Evolutionary conservation across 2,329 filamentous ascomycete species (phyloP), one percentile per base, ranked within the genome.

Genomic region (Fusarium cicatricum): DNA sequence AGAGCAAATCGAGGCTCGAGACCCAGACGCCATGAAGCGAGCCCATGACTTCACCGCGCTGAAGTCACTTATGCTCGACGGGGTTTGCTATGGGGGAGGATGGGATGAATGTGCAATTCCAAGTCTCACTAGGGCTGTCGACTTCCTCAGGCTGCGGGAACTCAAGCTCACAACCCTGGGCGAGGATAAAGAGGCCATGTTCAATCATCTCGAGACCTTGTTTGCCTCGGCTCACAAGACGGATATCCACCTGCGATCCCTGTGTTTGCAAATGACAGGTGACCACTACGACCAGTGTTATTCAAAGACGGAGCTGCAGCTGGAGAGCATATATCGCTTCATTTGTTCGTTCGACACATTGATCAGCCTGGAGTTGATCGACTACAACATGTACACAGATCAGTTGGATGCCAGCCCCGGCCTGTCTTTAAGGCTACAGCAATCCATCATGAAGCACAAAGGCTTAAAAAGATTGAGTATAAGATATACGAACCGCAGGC

Each of bases 81-180:
- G 43, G 0, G 9, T 33, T 0, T 8, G 2, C 1, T 47, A 42
- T 9, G 11, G n/a, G n/a, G 21, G 4, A 21, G 7, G 7, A 7
- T 4, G 7, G 4, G 4, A 21, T 12, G n/a, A 3, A 1, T 23
- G 12, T 1, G 0, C 52, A 0, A 26, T 40, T 5, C 26, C 6
- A 1, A 37, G 12, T 1, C 1, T 45, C 1, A 21, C 9, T 1
- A 33, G 38, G 8, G 53, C 42, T 10, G 16, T 60, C 3, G 34
- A 60, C 26, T 60, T 60, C 11, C 23, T 52, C 0, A 12, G 28
- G 5, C 29, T 60, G 2, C 42, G 17, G 3, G 52, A 56, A 1
- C 34, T 60, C 0, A 38, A 11, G 0, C 12, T 60, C 3, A 11
- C 10, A 1, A 0, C 1, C 0, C n/a, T 47, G 1, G 2, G 5